Evolutionary conservation across 1,139 yeast genomes (phyloP), one percentile per base, ranked within the genome.

Genomic region (Nakaseomyces glabratus): DNA sequence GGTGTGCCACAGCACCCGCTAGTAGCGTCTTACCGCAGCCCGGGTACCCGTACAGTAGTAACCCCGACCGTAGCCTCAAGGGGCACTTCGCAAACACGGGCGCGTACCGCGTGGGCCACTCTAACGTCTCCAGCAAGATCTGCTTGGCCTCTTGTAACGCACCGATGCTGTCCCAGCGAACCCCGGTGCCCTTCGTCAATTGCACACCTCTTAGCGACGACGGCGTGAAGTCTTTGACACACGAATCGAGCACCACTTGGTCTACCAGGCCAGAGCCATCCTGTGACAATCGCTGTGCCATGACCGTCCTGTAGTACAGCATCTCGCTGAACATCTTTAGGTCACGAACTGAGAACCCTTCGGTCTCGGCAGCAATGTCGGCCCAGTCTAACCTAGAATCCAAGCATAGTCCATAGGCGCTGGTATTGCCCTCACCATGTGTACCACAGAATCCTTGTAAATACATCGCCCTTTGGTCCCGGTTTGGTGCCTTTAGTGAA

Each of bases 71-170:
- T 37, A 88, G 64, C 38, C 97, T 64, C 35, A 90, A 63, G 0
- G 97, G 95, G 51, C 95, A 84, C 45, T 75, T 76, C 13, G 82
- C 79, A 58, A 90, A 90, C 19, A 90, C 84, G 3, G 97, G 96
- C 0, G 95, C 94, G 53, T 88, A 90, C 50, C 79, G 82, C 1
- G 95, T 85, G 2, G 98, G 98, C 97, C 97, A 88, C 55, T 90
- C 97, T 24, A 90, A 61, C 0, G 97, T 90, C 54, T 90, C 97
- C 33, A 86, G 59, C 16, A 90, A 60, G 0, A 84, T 66, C 8
- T 69, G 66, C 51, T 88, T 90, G 2, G 94, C 93, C 13, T 76
- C 82, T 19, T 61, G 62, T 33, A 90, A 63, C 0, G 96, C 98
- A 6, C 97, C 98, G 47, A 90, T 85, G 46, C 86, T 95, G 2